These are phyloP conservation scores for Lasiosphaeris hirsuta DNA, from an alignment of 495 filamentous ascomycete genomes.

Conservation along the genomic window DNA sequence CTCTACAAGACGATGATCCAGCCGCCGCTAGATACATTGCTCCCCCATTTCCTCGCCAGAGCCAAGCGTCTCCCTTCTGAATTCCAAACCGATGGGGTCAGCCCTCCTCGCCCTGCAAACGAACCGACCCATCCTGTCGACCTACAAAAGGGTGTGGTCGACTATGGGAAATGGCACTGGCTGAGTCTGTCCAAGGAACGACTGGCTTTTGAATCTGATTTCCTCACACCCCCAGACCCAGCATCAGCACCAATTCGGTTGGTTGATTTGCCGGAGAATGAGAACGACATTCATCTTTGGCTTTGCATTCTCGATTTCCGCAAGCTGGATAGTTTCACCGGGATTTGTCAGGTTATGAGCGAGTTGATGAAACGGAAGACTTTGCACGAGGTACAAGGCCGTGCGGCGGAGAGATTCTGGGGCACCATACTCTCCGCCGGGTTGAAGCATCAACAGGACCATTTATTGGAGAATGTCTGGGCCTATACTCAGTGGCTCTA, in stretches of 20 bases:
- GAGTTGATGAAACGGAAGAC: conserved; percentile 30
- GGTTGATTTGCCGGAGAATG: conserved; percentile 51
- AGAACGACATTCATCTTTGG: conserved; percentile 60
- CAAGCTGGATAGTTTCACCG: conserved; percentile 56
- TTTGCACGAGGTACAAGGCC: conserved; percentile 23
- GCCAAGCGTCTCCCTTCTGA: too few relatives aligned
- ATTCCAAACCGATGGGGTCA: not conserved
- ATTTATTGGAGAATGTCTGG: conserved; percentile 48
- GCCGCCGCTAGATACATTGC: too few relatives aligned
- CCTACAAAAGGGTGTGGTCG: not conserved
- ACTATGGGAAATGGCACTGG: conserved; percentile 23
- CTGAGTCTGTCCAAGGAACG: conserved; percentile 17
- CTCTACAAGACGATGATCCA: too few relatives aligned
- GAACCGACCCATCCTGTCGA: too few relatives aligned
- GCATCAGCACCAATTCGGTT: conserved; percentile 37
- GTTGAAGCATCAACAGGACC: conserved; percentile 25
- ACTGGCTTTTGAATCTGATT: conserved; percentile 48
- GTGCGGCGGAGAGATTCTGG: conserved; percentile 54
- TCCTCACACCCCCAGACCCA: conserved; percentile 30
- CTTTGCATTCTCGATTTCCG: conserved; percentile 59
- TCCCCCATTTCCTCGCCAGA: too few relatives aligned
- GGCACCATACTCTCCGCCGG: conserved; percentile 50
- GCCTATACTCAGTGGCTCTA: conserved; percentile 55
- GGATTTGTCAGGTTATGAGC: conserved; percentile 42
- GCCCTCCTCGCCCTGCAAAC: not conserved